These are phyloP conservation scores for Achaetomium macrosporum DNA, from an alignment of 2,329 filamentous ascomycete species.

Conservation along the genomic window DNA sequence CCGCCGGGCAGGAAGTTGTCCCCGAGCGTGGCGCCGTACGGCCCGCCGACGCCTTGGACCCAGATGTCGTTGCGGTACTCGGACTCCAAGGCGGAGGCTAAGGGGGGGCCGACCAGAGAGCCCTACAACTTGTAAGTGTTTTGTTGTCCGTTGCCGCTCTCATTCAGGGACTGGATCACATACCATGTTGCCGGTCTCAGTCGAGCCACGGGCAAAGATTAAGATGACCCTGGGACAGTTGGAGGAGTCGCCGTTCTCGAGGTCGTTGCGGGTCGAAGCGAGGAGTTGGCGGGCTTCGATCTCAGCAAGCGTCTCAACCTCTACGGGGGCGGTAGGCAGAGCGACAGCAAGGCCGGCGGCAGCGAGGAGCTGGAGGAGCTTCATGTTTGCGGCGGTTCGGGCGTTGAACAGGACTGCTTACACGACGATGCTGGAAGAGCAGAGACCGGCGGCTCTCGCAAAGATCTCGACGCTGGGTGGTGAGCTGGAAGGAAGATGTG, in stretches of 20 bases:
- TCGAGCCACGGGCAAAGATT: slow-evolving; percentile 37
- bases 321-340: not conserved
- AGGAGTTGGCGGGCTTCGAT: not conserved
- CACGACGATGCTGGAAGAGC: not conserved
- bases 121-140: not conserved
- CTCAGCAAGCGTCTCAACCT: not conserved
- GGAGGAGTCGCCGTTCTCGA: slow-evolving; percentile 11
- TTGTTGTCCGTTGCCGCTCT: not conserved
- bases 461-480: not conserved
- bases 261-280: slow-evolving; percentile 18
- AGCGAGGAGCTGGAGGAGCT: not conserved
- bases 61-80: slow-evolving; percentile 30
- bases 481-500: not conserved
- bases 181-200: slow-evolving; percentile 36
- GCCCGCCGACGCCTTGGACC: slow-evolving; percentile 40
- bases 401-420: slow-evolving; percentile 19
- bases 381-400: not conserved
- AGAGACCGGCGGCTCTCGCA: not conserved
- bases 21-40: slow-evolving; percentile 28
- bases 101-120: slow-evolving; percentile 8
- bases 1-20: slow-evolving; percentile 20
- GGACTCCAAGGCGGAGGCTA: slow-evolving; percentile 25
- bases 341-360: not conserved
- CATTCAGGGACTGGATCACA: not conserved
- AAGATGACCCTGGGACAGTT: slow-evolving; percentile 34